Base-by-base conservation (phyloP, 768 basidiomycete genomes). In the Mycena indigotica region DNA sequence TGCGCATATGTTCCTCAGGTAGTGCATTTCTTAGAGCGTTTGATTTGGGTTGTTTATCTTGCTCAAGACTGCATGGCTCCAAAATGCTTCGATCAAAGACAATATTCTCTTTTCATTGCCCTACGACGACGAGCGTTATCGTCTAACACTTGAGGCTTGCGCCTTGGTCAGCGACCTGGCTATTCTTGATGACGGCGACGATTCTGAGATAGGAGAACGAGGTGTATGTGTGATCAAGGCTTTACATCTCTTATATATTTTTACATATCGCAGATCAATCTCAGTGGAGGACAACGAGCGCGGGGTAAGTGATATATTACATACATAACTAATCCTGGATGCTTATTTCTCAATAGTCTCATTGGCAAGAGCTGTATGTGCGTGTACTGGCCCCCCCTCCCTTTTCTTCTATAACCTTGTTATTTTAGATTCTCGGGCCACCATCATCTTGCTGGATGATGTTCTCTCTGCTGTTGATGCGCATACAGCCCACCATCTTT, bases 1-100 rank as follows among this genome's bases (percentile, higher is more conserved):
- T 91, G 89, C 51, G 95, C 93, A 1, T 97, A 91, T 70, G 93
- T 95, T 6, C 93, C 93, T 16, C 85, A 89, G 77, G 87, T 82
- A 64, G 32, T 35, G 17, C 32, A 8, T 17, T 35, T 32, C 76
- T 53, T 44, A 50, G 16, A 21, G 4, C 29, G 52, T 16, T 23
- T 10, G 25, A 19, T 3, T 44, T 15, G 28, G 93, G 10, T 91
- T 93, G 3, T 89, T 87, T 0, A 74, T 87, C 21, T 73, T 97
- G n/a, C n/a, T 2, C 73, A 28, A 78, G 71, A 63, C 73, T 1
- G 80, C 83, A 13, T 84, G 82, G 84, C 70, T 84, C 19, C 80
- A 79, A 28, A 84, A 84, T 59, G 82, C 81, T 2, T 83, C 83
- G 8, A 81, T 77, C 54, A 72, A 69, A 64, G 60, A 61, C 2